phyloP scores from a whole-genome alignment of 768 basidiomycete genomes.

The Lanmaoa pseudosensibilis region DNA sequence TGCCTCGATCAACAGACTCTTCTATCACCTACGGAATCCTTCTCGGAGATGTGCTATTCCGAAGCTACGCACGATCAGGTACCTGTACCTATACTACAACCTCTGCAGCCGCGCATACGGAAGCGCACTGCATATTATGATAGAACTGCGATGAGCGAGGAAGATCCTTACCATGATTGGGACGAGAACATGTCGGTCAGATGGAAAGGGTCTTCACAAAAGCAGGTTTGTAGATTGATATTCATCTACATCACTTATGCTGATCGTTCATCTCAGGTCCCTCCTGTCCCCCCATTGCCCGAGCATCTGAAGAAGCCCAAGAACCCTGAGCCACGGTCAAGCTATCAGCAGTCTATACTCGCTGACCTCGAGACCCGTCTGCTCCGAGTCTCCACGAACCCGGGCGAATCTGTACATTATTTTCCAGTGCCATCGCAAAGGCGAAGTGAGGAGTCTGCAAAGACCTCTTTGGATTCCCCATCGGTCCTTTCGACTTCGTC shows the following conservation, averaged over 20 bases:
- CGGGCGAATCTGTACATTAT: constrained; percentile 34
- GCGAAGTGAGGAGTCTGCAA: constrained; percentile 27
- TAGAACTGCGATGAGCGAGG: constrained; percentile 36
- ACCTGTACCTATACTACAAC: constrained; percentile 30
- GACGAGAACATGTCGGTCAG: constrained; percentile 37
- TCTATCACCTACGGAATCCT: constrained; percentile 40
- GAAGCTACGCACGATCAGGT: constrained; percentile 38
- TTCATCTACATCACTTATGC: neutral
- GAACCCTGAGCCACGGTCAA: constrained; percentile 19
- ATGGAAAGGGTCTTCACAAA: constrained; percentile 4
- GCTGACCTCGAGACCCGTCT: constrained; percentile 33
- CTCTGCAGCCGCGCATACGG: constrained; percentile 35
- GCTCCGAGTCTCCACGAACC: constrained; percentile 27
- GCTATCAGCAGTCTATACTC: constrained; percentile 32
- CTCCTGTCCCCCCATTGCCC: constrained; percentile 30
- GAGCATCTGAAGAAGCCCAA: constrained; percentile 23
- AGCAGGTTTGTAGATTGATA: constrained; percentile 21
- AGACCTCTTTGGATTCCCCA: constrained; percentile 31
- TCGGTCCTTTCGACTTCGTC: constrained; percentile 28
- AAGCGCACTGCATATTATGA: constrained; percentile 29
- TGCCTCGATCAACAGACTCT: constrained; percentile 45
- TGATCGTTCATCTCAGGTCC: constrained; percentile 18
- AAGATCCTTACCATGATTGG: constrained; percentile 37
- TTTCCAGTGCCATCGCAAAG: constrained; percentile 36
- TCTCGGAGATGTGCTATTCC: constrained; percentile 44